Conservation (phyloP, 805 yeast genomes). For the Wickerhamomyces subpelliculosus region DNA sequence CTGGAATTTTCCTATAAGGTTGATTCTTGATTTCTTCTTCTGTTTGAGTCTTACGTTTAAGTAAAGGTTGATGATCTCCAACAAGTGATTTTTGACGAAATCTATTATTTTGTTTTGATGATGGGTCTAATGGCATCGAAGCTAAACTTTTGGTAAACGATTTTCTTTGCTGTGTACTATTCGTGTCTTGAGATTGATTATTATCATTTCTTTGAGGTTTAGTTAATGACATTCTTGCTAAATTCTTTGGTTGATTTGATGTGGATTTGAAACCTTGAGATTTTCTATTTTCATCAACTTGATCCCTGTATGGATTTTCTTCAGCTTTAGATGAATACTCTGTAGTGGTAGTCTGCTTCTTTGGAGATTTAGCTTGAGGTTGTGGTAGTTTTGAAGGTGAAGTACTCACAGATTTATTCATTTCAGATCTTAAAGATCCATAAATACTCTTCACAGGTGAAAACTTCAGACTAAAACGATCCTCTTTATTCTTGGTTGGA, state of each 20-base stretch:
- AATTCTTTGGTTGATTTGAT: constrained; percentile 7
- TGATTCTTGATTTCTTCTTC: constrained; percentile 15
- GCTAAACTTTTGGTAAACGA: constrained; percentile 15
- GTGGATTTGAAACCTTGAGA: neutral
- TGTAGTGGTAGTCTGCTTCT: neutral
- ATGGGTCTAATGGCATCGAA: constrained; percentile 11
- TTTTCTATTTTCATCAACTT: neutral
- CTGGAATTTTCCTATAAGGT: constrained; percentile 18
- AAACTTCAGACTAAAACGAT: constrained; percentile 12
- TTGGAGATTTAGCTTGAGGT: neutral
- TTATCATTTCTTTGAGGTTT: constrained; percentile 11
- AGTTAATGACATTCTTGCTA: constrained; percentile 18
- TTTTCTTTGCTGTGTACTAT: constrained; percentile 1
- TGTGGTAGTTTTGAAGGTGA: neutral
- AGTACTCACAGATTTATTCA: constrained; percentile 12
- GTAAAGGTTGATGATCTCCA: constrained; percentile 7
- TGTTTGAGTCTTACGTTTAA: constrained; percentile 13
- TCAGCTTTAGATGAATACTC: too few relatives aligned
- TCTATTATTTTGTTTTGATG: constrained; percentile 5
- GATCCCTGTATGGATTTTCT: too few relatives aligned
- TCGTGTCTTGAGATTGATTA: neutral
- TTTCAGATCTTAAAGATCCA: constrained; percentile 17
- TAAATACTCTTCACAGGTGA: constrained; percentile 23
- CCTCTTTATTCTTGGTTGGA: constrained; percentile 3
- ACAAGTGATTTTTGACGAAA: constrained; percentile 15